Evolutionary conservation across 441 rosid species (phyloP), one percentile per base, ranked within the genome.

Genomic region (Jatropha podagrica): DNA sequence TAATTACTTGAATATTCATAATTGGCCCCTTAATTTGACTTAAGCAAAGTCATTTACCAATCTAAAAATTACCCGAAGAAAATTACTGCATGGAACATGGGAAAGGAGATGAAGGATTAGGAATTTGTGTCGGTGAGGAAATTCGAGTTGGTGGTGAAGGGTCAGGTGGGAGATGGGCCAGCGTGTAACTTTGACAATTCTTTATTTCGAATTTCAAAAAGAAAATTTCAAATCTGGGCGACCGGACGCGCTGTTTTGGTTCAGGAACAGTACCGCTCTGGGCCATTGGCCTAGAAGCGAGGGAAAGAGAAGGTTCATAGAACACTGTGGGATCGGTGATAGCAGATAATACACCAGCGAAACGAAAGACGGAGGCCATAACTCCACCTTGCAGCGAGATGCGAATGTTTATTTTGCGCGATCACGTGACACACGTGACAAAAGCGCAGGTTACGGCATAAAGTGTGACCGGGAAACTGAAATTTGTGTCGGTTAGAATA

Each of bases 381-480:
- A 27, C 20, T 32, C 10, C n/a, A 0, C 62, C 60, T 55, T 32
- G 32, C 23, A 3, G 6, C 0, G 4, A 20, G 17, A 0, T 32
- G 1, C 23, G 17, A 14, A 17, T 52, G 56, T 12, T 58, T 23
- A 5, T 51, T 17, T 6, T 32, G 26, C 10, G 1, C 6, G 11
- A 63, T 77, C 85, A 77, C 77, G 83, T 81, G 84, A 4, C 4
- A 15, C 87, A 82, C 84, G 81, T 80, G 85, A 65, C 44, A 2
- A 75, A 69, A 79, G 83, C 83, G 68, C 17, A 56, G 8, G 66
- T 58, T 70, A 48, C 26, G 80, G 41, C 42, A 59, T 12, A 41
- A 32, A 44, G 55, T 11, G 32, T 23, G 38, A 41, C 40, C 65
- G 46, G 7, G 58, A 44, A 52, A 46, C 51, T 4, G 49, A 17